A percentile compares a stretch with the other conserved stretches of the same genome.
These are phyloP conservation scores for Dendrocalamus latiflorus DNA, from an alignment of 202 grass and related monocot species.

Conservation along the genomic window DNA sequence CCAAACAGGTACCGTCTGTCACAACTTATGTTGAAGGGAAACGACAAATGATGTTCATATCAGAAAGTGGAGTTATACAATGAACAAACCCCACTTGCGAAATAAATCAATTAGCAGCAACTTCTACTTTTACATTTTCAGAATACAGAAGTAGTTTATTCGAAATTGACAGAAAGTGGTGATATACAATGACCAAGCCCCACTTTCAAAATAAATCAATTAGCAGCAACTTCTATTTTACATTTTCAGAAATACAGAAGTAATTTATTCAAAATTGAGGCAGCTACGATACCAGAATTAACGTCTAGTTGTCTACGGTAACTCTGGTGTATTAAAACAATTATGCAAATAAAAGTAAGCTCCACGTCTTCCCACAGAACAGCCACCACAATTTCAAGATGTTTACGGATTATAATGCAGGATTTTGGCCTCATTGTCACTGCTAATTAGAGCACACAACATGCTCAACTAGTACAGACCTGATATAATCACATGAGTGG, in stretches of 20 bases:
- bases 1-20: not conserved
- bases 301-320: not conserved
- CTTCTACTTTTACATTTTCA: not conserved
- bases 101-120: not conserved
- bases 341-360: not conserved
- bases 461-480: not conserved
- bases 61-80: constrained; percentile 14
- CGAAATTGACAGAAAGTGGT: constrained; percentile 5
- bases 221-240: constrained; percentile 1
- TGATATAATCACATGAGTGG: not conserved
- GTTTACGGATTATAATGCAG: not conserved
- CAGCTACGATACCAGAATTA: not conserved
- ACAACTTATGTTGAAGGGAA: not conserved
- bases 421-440: not conserved
- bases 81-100: not conserved
- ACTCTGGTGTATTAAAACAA: not conserved
- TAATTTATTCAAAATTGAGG: not conserved
- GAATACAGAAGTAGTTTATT: not conserved
- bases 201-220: not conserved
- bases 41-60: not conserved
- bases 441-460: not conserved
- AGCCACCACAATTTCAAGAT: not conserved
- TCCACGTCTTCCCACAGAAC: not conserved
- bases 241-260: not conserved
- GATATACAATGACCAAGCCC: not conserved